Evolutionary conservation across 305 asterid species (phyloP).

Genomic region (Solanum chacoense): DNA sequence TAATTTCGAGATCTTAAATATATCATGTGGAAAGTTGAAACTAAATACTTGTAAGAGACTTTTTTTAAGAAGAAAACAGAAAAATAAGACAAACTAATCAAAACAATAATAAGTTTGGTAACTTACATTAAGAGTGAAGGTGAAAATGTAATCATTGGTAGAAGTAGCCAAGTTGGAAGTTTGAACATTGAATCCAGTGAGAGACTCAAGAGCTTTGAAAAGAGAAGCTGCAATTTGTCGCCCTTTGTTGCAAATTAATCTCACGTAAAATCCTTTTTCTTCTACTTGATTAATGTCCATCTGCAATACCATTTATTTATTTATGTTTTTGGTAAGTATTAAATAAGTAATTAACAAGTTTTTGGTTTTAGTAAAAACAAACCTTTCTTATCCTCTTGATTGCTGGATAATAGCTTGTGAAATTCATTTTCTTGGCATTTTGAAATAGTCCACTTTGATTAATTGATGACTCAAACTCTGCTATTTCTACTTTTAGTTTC

Average conservation of each 20-base stretch:
- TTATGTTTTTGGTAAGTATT: background rate
- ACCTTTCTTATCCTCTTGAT: slow-evolving; percentile 58
- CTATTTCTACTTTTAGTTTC: slow-evolving; percentile 51
- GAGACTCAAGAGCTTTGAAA: slow-evolving; percentile 48
- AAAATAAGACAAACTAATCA: background rate
- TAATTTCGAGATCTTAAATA: background rate
- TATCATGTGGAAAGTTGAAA: background rate
- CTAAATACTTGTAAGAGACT: background rate
- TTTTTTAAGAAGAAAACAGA: background rate
- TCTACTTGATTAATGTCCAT: slow-evolving; percentile 58
- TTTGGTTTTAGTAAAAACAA: background rate
- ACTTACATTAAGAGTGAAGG: slow-evolving; percentile 59
- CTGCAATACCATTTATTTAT: slow-evolving; percentile 18
- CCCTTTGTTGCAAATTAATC: slow-evolving; percentile 36
- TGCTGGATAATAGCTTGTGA: slow-evolving; percentile 13
- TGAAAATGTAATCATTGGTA: slow-evolving; percentile 34
- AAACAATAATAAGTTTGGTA: background rate
- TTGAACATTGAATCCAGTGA: slow-evolving; percentile 21
- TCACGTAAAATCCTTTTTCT: slow-evolving; percentile 49
- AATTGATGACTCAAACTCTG: slow-evolving; percentile 31
- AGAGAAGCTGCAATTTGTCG: slow-evolving; percentile 45
- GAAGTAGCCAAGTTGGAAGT: background rate
- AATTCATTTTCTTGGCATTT: slow-evolving; percentile 7
- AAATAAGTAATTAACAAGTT: background rate
- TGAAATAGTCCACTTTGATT: slow-evolving; percentile 9